Conservation (phyloP, 2,329 filamentous ascomycete genomes). For the Gnomoniopsis smithogilvyi region DNA sequence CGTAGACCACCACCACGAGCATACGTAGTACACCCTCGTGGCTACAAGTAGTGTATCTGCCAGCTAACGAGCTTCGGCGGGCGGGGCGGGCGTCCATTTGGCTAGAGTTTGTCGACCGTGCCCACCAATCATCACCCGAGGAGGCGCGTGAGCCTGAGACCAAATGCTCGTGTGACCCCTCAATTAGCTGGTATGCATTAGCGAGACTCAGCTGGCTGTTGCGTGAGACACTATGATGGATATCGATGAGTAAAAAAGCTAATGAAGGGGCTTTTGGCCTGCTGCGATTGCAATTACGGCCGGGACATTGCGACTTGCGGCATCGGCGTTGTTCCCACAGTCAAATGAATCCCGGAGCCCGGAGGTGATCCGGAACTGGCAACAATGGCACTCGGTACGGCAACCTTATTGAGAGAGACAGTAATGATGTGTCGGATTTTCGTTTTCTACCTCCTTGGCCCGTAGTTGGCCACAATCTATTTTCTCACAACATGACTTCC, state of each 20-base stretch:
- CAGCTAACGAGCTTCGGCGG: neutral
- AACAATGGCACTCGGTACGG: neutral
- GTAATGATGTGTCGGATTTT: neutral
- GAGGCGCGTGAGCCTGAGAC: neutral
- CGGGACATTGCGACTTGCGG: too few species aligned
- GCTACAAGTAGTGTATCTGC: neutral
- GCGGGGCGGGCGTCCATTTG: neutral
- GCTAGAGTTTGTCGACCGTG: neutral
- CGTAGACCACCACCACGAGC: neutral
- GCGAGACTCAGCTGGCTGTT: neutral
- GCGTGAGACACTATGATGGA: neutral
- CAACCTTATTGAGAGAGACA: neutral
- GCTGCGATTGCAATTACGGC: neutral
- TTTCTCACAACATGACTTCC: constrained; percentile 52
- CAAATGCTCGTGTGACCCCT: neutral
- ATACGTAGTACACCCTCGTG: neutral
- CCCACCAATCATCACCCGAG: neutral
- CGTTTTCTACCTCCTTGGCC: neutral
- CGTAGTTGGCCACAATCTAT: constrained; percentile 1
- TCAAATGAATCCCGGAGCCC: neutral
- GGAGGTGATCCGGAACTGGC: neutral
- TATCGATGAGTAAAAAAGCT: too few species aligned
- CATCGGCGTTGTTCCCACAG: too few species aligned
- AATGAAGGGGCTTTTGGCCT: neutral
- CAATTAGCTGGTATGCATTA: neutral